phyloP scores from a whole-genome alignment of 306 rosid genomes.

The Trifolium repens region DNA sequence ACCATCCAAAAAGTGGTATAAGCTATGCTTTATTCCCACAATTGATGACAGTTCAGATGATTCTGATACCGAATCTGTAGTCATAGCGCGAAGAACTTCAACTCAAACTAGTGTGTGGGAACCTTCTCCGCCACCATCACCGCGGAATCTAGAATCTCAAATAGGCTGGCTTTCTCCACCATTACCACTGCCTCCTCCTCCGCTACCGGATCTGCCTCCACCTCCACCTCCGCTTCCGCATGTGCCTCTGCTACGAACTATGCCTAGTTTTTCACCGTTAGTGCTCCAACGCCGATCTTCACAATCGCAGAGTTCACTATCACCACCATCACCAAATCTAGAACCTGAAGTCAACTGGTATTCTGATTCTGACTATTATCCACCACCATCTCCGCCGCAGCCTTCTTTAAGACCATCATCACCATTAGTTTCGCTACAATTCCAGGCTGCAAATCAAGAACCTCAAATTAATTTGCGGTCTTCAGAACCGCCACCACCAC shows the following conservation, averaged over 20 bases:
- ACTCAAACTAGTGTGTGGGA: slow-evolving; percentile 27
- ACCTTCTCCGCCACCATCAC: neutral
- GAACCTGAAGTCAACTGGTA: neutral
- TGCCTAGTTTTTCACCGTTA: too few species aligned
- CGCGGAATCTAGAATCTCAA: neutral
- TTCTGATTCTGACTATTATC: neutral
- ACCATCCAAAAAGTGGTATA: slow-evolving; percentile 41
- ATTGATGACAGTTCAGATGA: slow-evolving; percentile 42
- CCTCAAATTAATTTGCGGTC: neutral
- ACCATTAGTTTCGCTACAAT: neutral
- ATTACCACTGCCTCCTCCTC: neutral
- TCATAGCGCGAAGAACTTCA: neutral
- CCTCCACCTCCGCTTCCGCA: too few species aligned
- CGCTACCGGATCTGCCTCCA: neutral
- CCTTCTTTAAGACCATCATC: neutral
- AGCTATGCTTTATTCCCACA: slow-evolving; percentile 27
- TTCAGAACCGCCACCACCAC: neutral
- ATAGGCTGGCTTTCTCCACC: neutral
- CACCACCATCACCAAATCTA: neutral
- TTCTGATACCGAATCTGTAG: slow-evolving; percentile 39
- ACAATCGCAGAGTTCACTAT: too few species aligned
- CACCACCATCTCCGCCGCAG: neutral
- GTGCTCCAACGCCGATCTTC: too few species aligned
- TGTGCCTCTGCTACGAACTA: too few species aligned
- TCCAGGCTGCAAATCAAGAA: neutral